Evolutionary conservation across 352 stramenopile species (phyloP), one percentile per base, ranked within the genome.

Genomic region (Phytopythium kandeliae): DNA sequence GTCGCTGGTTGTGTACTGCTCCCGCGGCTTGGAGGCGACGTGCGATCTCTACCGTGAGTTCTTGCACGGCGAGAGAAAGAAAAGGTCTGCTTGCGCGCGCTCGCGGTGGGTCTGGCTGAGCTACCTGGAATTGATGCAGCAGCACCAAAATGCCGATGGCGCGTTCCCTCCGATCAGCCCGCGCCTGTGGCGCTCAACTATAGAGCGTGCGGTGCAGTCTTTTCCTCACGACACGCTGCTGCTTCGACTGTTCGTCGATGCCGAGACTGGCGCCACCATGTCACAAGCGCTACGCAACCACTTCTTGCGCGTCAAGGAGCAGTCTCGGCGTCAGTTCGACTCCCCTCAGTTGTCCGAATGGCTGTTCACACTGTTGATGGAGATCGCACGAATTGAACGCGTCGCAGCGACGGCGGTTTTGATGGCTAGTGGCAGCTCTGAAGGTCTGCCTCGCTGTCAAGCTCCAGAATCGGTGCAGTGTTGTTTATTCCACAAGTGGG

Each of bases 401-500:
- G 48, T 56, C 22, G 59, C 55, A 8, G 26, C 31, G 1, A 60
- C 26, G n/a, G 51, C 58, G 15, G 40, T 38, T 35, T 25, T 55
- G 24, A 48, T 26, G 17, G 16, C 25, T 26, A 10, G 28, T 12
- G 19, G 22, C 22, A 45, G 3, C 38, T 19, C 12, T 4, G 21
- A 45, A 4, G 11, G 5, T 3, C 30, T 11, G 4, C 7, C 21
- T 30, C 21, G n/a, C 3, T 45, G 5, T 19, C 13, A 19, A 30
- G 22, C 12, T 16, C 11, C 40, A n/a, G 43, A 37, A 3, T 2
- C 17, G 26, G 56, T 54, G 6, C 12, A 31, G 22, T 94, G 84
- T 49, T 94, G 84, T 49, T 41, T 90, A 8, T 62, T 85, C 47
- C 84, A 94, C 65, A 61, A 62, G 25, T 92, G 78, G 77, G 63